Evolutionary conservation across 768 basidiomycete species (phyloP).

Genomic region (Tulasnella sp.): DNA sequence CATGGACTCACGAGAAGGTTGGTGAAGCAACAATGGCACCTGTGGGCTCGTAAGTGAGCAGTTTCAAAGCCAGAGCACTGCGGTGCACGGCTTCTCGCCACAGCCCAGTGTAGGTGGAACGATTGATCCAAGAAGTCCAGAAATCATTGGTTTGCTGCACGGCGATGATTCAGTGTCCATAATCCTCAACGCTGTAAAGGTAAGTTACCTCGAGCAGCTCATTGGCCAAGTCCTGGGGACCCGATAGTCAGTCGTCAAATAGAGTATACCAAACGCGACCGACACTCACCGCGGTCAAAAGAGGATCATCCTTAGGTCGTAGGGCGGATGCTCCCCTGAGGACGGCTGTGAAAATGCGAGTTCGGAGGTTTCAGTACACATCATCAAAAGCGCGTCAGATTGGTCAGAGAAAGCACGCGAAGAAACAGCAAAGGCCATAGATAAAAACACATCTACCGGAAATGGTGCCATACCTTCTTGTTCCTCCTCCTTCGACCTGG

Average conservation of each 20-base stretch:
- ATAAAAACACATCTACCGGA: neutral
- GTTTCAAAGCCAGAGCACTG: conserved; percentile 88
- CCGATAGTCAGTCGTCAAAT: neutral
- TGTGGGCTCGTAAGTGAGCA: conserved; percentile 89
- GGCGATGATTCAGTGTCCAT: neutral
- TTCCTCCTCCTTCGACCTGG: neutral
- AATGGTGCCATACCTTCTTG: neutral
- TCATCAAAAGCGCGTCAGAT: too few species aligned
- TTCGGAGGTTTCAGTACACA: neutral
- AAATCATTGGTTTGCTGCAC: conserved; percentile 63
- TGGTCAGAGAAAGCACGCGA: too few species aligned
- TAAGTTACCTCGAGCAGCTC: conserved; percentile 1
- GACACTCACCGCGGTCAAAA: conserved; percentile 19
- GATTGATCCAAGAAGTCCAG: conserved; percentile 88
- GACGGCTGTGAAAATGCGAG: neutral
- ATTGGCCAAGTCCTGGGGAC: neutral
- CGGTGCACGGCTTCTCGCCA: conserved; percentile 96
- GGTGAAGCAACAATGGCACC: conserved; percentile 94
- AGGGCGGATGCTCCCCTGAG: conserved; percentile 17
- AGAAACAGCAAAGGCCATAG: too few species aligned
- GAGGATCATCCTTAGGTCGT: neutral
- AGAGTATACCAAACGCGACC: neutral
- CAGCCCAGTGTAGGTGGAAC: conserved; percentile 82
- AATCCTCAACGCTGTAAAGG: neutral
- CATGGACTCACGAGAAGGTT: conserved; percentile 63